These are phyloP conservation scores for Tylopilus intermedius DNA, from an alignment of 768 basidiomycete genomes.

Conservation along the genomic window DNA sequence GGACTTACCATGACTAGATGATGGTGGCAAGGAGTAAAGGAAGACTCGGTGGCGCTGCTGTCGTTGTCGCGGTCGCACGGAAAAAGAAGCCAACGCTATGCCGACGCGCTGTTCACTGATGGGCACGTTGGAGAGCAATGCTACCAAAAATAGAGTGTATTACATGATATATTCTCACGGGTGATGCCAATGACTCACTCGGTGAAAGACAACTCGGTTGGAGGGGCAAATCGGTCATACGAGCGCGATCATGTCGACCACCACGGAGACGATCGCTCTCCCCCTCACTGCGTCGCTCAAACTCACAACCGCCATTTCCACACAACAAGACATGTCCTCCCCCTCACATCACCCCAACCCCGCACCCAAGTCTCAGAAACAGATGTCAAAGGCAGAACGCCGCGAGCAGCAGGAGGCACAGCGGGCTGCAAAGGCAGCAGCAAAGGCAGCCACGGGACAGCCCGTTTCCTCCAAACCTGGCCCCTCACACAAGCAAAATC, in stretches of 20 bases:
- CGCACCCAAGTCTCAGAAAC: constrained; percentile 50
- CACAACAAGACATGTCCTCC: constrained; percentile 1
- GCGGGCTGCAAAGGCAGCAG: constrained; percentile 65
- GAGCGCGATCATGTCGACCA: constrained; percentile 18
- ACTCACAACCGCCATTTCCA: constrained; percentile 3
- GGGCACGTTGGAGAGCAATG: neutral
- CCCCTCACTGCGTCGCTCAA: constrained; percentile 15
- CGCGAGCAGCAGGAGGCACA: constrained; percentile 76
- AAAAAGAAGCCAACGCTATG: neutral
- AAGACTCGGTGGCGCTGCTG: constrained; percentile 1
- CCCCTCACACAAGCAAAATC: constrained; percentile 26
- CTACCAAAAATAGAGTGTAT: constrained; percentile 10
- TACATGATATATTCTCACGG: constrained; percentile 22
- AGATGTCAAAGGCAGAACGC: constrained; percentile 76
- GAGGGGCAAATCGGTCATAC: neutral
- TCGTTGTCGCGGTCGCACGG: neutral
- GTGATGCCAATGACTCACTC: constrained; percentile 14
- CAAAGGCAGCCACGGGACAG: constrained; percentile 33
- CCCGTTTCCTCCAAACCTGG: constrained; percentile 23
- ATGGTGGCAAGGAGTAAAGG: neutral
- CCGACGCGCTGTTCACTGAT: neutral
- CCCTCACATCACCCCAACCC: constrained; percentile 1
- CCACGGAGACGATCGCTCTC: constrained; percentile 19
- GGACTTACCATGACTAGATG: constrained; percentile 20
- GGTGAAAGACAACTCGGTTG: neutral